Base-by-base conservation (phyloP, 306 rosid genomes). In the Cyclanthera cordifolia region DNA sequence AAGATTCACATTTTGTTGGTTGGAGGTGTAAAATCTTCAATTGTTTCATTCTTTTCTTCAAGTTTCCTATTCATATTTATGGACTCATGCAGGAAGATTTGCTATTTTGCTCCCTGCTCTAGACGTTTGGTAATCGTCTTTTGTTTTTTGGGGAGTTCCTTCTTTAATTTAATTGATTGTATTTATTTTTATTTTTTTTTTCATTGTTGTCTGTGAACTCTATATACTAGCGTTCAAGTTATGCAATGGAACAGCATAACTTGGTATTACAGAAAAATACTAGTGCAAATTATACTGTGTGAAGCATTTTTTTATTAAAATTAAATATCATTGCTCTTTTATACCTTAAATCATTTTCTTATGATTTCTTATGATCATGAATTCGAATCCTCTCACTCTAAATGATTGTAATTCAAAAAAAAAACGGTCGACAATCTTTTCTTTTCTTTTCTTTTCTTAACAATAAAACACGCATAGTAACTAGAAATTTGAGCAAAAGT, bases 31-130 rank as follows among this genome's bases (percentile, higher is more conserved):
- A 66, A 64, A 43, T 41, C 20, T 15, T 64, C 69, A 41, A 43
- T 46, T 66, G 41, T 8, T 66, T 66, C 71, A 66, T 47, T 66
- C 71, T 15, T 66, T 16, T 23, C 5, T 21, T 13, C 70, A 64
- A 64, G 52, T 25, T 66, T 46, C 16, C 43, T 15, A 47, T 47
- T 66, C 71, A 47, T 47, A 66, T 46, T 1, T 66, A 3, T 23
- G 39, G 14, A 24, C 16, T 66, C 71, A 10, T 24, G 8, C n/a
- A 4, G 32, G 50, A 66, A 23, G 55, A 45, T 27, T 7, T 21
- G 54, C 20, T 46, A 24, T 65, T 45, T 65, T 24, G 53, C 24
- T 66, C 70, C 54, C 70, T 24, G 12, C 70, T 45, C 19, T 45
- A 65, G 70, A 66, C 20, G 53, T 13, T 45, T 45, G 65, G 23